Base-by-base conservation (phyloP, 2,329 filamentous ascomycete species). In the Thielaviopsis musarum region DNA sequence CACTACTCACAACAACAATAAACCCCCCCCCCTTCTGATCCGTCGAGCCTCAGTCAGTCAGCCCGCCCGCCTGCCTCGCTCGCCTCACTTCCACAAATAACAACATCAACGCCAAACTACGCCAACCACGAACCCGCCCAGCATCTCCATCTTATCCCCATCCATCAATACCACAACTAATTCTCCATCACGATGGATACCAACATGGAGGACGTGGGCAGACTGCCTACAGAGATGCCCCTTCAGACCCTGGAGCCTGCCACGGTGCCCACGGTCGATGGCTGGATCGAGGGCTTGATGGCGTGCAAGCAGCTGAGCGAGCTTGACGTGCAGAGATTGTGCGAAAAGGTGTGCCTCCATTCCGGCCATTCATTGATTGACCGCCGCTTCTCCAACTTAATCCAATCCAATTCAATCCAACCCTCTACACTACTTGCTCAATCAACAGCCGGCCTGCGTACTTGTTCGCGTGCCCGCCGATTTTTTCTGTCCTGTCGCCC, bases 231-330 rank as follows among this genome's bases (percentile, higher is more conserved):
- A 70, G 86, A 86, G 69, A 74, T 95, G 67, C 82, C 89, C 56
- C 77, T 83, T 59, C 80, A 83, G 68, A 69, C 73, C 62, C 68
- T 73, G 38, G 93, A 97, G 75, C 87, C 91, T 59, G 84, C 91
- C 63, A 88, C 90, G 66, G 93, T 95, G 76, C 84, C 87, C 63
- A 95, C 89, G 62, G 80, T 98, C 64, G 93, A 98, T 71, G 90
- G 91, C 69, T 98, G 93, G 93, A 97, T 98, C 71, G 91, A 96
- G 79, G 91, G 81, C 76, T 79, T 98, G 74, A 97, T 98, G 91
- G 84, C 76, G 70, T 98, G 93, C 87, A 98, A 98, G 78, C 93
- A 97, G 80, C 80, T 98, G 73, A 83, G 88, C 63, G 93, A 98
- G 77, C 79, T 82, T 65, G 93, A 98, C 71, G 93, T 98, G 64